Percentiles rank a stretch among this genome's conserved stretches.
These are phyloP conservation scores for Xylaria sp. DNA, from an alignment of 2,329 filamentous ascomycete genomes.

Conservation along the genomic window DNA sequence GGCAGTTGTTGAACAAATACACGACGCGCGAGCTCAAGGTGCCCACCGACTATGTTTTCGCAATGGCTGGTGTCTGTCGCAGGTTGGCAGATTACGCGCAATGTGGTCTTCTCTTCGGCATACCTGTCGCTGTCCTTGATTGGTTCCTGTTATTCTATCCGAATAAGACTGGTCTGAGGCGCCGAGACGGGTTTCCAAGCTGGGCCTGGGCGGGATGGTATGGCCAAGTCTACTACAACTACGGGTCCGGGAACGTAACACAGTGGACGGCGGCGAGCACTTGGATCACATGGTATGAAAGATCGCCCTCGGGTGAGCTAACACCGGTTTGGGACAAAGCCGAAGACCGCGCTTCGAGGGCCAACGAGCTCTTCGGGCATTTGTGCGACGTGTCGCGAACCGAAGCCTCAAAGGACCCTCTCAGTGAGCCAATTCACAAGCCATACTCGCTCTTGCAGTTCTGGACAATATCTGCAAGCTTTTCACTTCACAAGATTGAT, in stretches of 20 bases:
- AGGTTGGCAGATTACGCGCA: slow-evolving; percentile 38
- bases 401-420: slow-evolving; percentile 22
- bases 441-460: slow-evolving; percentile 36
- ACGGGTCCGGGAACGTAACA: slow-evolving; percentile 38
- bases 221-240: slow-evolving; percentile 36
- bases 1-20: slow-evolving; percentile 40
- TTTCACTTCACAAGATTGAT: slow-evolving; percentile 29
- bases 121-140: slow-evolving; percentile 37
- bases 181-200: slow-evolving; percentile 38
- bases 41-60: slow-evolving; percentile 37
- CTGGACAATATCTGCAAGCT: slow-evolving; percentile 36
- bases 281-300: slow-evolving; percentile 40
- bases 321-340: slow-evolving; percentile 23
- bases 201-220: slow-evolving; percentile 42
- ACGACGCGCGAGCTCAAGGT: slow-evolving; percentile 38
- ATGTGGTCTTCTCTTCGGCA: slow-evolving; percentile 38
- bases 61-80: slow-evolving; percentile 39
- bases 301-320: slow-evolving; percentile 29
- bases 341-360: slow-evolving; percentile 21
- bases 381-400: slow-evolving; percentile 32
- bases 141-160: slow-evolving; percentile 42
- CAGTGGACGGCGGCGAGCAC: slow-evolving; percentile 36
- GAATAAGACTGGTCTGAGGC: slow-evolving; percentile 30
- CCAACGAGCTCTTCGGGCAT: slow-evolving; percentile 32
- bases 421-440: neutral